Evolutionary conservation across 371 early-diverging fungal genomes (phyloP), one percentile per base, ranked within the genome.

Genomic region (Zychaea mexicana): DNA sequence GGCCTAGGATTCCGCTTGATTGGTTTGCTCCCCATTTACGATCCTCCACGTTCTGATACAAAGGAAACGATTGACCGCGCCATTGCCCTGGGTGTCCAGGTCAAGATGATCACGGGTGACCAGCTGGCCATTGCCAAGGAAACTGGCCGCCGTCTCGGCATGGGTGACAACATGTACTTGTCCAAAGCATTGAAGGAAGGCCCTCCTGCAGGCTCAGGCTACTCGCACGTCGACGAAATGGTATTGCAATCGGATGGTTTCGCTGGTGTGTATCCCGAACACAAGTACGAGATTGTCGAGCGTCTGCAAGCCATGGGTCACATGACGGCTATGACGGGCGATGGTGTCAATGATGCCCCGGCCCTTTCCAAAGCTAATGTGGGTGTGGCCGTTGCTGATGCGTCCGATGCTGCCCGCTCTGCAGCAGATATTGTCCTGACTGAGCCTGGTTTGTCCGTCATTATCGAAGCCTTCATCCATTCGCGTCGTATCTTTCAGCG

Each of bases 21-120:
- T 60, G 92, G 89, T 71, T 82, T 91, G 55, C 79, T 92, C 69
- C 88, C 91, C 52, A 85, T 98, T 62, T 92, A 92, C 66, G 98
- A 96, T 82, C 96, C 96, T 12, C 95, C 96, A 17, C 91, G 91
- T 54, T 85, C 87, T 62, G 93, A 91, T 69, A 88, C 91, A 62
- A 88, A 90, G 83, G 90, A 86, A 68, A 94, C 95, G 31, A 95
- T 96, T 65, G 86, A 88, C 61, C 90, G 92, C 63, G 93, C 95
- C 66, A 87, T 91, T 68, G 85, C 79, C 28, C 90, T 95, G 49
- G 97, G 97, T 67, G 91, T 98, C 64, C 81, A 91, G 68, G 95
- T 96, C 64, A 90, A 95, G 83, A 96, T 98, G 96, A 94, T 96
- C 71, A 96, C 97, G 28, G 98, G 97, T 74, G 96, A 95, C 75